Conservation (phyloP, 495 filamentous ascomycete genomes). For the Filosporella fistucella region DNA sequence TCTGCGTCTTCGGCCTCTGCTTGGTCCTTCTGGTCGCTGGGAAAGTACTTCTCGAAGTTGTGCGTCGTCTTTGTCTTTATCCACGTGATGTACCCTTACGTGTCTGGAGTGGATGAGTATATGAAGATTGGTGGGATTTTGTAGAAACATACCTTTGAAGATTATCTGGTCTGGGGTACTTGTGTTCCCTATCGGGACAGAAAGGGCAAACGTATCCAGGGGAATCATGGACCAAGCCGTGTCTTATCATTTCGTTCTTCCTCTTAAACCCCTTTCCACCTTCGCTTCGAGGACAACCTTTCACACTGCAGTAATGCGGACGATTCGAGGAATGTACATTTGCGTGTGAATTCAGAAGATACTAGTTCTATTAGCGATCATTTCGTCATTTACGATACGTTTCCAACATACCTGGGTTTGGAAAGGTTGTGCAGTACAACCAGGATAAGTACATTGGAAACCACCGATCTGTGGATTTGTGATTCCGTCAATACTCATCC, state of each 20-base stretch:
- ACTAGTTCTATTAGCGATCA: too few species aligned
- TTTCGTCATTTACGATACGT: too few species aligned
- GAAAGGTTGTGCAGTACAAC: constrained; percentile 81
- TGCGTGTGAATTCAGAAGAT: constrained; percentile 78
- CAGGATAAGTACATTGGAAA: constrained; percentile 56
- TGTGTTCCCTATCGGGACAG: constrained; percentile 92
- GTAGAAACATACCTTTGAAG: constrained; percentile 69
- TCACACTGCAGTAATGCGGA: constrained; percentile 87
- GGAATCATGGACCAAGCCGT: constrained; percentile 91
- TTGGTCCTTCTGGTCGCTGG: constrained; percentile 76
- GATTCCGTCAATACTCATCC: constrained; percentile 46
- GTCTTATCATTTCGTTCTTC: constrained; percentile 99
- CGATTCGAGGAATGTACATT: constrained; percentile 92
- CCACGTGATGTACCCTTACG: constrained; percentile 67
- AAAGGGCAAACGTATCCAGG: constrained; percentile 98
- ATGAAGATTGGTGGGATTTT: constrained; percentile 36
- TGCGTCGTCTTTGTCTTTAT: constrained; percentile 65
- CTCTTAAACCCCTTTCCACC: constrained; percentile 96
- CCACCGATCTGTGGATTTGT: constrained; percentile 35
- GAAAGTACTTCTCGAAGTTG: constrained; percentile 59
- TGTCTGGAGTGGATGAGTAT: constrained; percentile 44
- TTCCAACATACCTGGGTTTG: constrained; percentile 76
- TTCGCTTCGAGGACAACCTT: constrained; percentile 70
- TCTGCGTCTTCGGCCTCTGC: constrained; percentile 74
- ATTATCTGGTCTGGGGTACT: constrained; percentile 96